Evolutionary conservation across 2,329 filamentous ascomycete species (phyloP), one percentile per base, ranked within the genome.

Genomic region (Penicillium sp.): DNA sequence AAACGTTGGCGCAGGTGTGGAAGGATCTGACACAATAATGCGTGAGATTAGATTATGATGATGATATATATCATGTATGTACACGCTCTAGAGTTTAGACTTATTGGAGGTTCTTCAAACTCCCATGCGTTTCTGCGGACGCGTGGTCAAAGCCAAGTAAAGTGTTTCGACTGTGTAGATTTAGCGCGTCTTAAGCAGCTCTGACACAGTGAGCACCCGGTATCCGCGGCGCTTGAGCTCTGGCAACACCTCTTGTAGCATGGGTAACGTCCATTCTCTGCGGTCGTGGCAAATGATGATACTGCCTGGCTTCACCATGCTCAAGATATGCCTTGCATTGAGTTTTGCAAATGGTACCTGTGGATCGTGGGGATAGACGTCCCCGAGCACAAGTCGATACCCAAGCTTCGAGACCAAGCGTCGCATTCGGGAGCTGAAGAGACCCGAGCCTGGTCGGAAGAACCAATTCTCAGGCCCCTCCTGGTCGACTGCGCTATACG

Each of bases 341-440:
- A 91, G 61, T 58, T 77, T 75, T 60, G 83, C 80, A 64, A 82
- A 86, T 9, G 78, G 77, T 52, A 96, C 86, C 77, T 95, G 90
- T n/a, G 91, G 85, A 74, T 96, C 91, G 74, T 95, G 90, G 5
- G 91, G 91, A 72, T 95, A 96, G 38, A 96, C 85, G 70, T 85
- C 86, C 2, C 91, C 91, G 36, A 96, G 75, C n/a, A 91, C 86
- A 47, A 94, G 78, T 45, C 80, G 78, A 70, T 90, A 92, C 4
- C 85, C 86, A 55, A 90, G 67, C 47, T 73, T 76, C 31, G 74
- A 73, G 7, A 90, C 72, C 33, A 87, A 67, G 31, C 65, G 65
- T 15, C 88, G 78, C 85, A 95, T 92, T 16, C 81, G 71, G 39
- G 77, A 75, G 64, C 81, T 90, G 75, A 95, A 95, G 70, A 95